Percentiles rank a stretch among this genome's conserved stretches.
Evolutionary conservation across 345 rosid species (phyloP).

Genomic region (Rhizophora apiculata): DNA sequence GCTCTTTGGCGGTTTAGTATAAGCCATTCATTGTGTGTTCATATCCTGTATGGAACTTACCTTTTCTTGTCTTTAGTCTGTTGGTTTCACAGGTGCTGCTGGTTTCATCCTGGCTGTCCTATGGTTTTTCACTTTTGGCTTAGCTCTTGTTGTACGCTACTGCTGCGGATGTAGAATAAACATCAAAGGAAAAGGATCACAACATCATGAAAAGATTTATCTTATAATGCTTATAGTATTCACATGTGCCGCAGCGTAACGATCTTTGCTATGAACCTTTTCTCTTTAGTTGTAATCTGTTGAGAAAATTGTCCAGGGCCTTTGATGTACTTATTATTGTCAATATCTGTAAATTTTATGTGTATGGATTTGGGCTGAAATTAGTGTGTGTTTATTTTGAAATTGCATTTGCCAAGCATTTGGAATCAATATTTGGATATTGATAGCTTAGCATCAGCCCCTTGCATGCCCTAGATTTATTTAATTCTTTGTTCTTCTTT

Average conservation of each 20-base stretch:
- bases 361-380: not conserved
- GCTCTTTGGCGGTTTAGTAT: not conserved
- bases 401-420: not conserved
- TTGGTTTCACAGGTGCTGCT: conserved; percentile 88
- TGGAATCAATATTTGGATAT: not conserved
- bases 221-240: conserved; percentile 71
- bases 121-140: conserved; percentile 83
- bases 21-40: too few species aligned
- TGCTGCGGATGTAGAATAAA: conserved; percentile 66
- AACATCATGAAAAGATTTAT: conserved; percentile 46
- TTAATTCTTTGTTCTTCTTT: not conserved
- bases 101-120: conserved; percentile 67
- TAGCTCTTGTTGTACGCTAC: conserved; percentile 60
- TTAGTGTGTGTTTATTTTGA: not conserved
- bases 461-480: not conserved
- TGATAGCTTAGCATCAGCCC: not conserved
- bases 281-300: not conserved
- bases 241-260: conserved; percentile 88
- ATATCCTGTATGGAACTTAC: not conserved
- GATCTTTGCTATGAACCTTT: conserved; percentile 20
- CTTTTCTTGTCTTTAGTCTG: conserved; percentile 58
- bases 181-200: conserved; percentile 47
- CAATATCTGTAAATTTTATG: not conserved
- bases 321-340: not conserved
- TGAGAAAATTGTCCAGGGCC: not conserved